Base-by-base conservation (phyloP, 345 rosid species). In the Pseudoturritis turrita region DNA sequence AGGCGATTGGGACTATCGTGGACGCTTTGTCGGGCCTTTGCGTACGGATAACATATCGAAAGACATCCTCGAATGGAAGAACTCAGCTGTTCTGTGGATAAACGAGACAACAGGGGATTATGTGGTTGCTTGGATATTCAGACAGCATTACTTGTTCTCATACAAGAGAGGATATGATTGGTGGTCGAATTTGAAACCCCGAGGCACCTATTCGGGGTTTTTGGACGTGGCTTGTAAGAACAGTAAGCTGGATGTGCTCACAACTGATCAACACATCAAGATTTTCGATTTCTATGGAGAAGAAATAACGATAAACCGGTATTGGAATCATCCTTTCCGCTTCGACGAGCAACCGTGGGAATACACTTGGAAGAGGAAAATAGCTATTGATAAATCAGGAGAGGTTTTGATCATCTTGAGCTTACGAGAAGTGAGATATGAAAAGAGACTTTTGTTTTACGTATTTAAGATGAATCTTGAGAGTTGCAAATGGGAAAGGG, bases 391-490 rank as follows among this genome's bases (percentile, higher is more conserved):
- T 0, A 4, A 39, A 52, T 52, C 60, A 10, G 71, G 62, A 17
- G 40, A 67, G 51, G 62, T 67, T 11, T 13, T 67, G 9, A 17
- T 67, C 39, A 67, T 52, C 51, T 67, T 53, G 61, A 67, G 62
- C 28, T 28, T 67, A 12, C 39, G 39, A 40, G 40, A 33, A 33
- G 37, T 33, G 11, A 33, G 9, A 3, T 1, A 15, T 3, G 26
- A 65, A 25, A 37, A 65, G 7, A 25, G 0, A 25, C 26, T 51
- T 65, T 22, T 46, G 51, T 70, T 70, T 49, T 70, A 49, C 43
- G 29, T 70, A 12, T 70, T 59, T 13, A 49, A 49, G 54, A 41
- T 55, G 72, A 68, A 68, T 68, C 33, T 29, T 68, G 53, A 68
- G 63, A 55, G 43, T 43, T 28, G 1, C 29, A 55, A 55, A 29